Evolutionary conservation across 176 grass and related monocot species (phyloP), one percentile per base, ranked within the genome.

Genomic region (Oryza meyeriana): DNA sequence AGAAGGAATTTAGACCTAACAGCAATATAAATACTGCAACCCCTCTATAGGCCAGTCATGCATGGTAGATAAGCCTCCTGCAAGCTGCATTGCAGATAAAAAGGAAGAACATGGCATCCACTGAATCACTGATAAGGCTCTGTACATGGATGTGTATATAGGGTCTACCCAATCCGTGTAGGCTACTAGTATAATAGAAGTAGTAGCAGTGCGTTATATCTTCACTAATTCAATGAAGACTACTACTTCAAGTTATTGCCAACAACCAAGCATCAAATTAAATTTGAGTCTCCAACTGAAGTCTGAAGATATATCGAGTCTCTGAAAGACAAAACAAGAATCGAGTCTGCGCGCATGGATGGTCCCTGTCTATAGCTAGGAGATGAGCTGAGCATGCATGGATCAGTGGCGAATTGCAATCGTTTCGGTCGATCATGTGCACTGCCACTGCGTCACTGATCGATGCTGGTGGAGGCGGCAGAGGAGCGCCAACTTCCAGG

Each of bases 91-190:
- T 48, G 18, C 28, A 50, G 29, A 66, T 48, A 20, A 27, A 27
- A 44, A 24, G 26, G 11, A 24, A 47, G 62, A 79, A 79, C 77
- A 79, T 79, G 77, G 41, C n/a, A n/a, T 45, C 20, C 62, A 34
- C 77, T 22, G n/a, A 64, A n/a, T n/a, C n/a, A n/a, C n/a, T 34
- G 30, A 47, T n/a, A n/a, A 16, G 13, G 24, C 52, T 38, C 2
- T 22, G 11, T 30, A 28, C 8, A 25, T 14, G 22, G 27, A 52
- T 48, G 36, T 27, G 57, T 3, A 40, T 61, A 61, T 25, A 22
- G 20, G 35, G 35, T 36, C 32, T 33, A 55, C 50, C 50, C 50
- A 55, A 55, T 69, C 22, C 24, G 61, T 7, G 24, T 48, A 50
- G 29, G 1, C 41, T 32, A 12, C 9, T 32, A 12, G 4, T 63